Evolutionary conservation across 1,139 yeast species (phyloP), one percentile per base, ranked within the genome.

Genomic region (Geotrichum candidum): DNA sequence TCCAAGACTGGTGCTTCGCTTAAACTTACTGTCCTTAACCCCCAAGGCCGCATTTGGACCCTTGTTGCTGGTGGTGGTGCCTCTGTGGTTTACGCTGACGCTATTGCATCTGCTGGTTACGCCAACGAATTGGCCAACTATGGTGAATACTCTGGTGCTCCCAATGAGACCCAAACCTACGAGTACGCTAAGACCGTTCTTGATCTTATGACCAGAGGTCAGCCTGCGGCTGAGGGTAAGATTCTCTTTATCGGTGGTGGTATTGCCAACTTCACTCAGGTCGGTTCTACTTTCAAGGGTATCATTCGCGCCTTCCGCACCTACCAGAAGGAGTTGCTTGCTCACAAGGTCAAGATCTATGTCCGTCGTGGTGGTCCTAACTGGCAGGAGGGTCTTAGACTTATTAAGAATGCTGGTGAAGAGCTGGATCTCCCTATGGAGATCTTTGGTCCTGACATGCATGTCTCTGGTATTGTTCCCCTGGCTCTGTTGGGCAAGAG

Each of bases 371-470:
- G 82, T 61, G 81, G 81, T 53, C 81, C 81, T 63, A 78, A 78
- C 74, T 78, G 81, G 80, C 80, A 77, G 68, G 81, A 78, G 68
- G 81, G 82, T 65, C 73, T 78, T 63, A 75, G 80, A 53, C 75
- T 78, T 60, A 74, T 78, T 71, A 76, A 75, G 72, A 73, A 74
- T 59, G 79, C 80, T 54, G 80, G 81, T 56, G 79, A 78, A 68
- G 81, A 78, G 67, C 74, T 78, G 50, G 77, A 75, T 56, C 69
- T 78, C 65, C 80, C 80, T 54, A 77, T 78, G 81, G 80, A 78
- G 71, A 77, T 78, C 64, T 78, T 75, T 66, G 81, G 81, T 18
- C 81, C 81, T n/a, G 82, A 78, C 65, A 78, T 78, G 81, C 81
- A 78, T 66, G 81, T 78, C 41, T 74, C 78, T 53, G 81, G 81